These are phyloP conservation scores for Vitellaria paradoxa DNA, from an alignment of 179 eudicot species.

Conservation along the genomic window DNA sequence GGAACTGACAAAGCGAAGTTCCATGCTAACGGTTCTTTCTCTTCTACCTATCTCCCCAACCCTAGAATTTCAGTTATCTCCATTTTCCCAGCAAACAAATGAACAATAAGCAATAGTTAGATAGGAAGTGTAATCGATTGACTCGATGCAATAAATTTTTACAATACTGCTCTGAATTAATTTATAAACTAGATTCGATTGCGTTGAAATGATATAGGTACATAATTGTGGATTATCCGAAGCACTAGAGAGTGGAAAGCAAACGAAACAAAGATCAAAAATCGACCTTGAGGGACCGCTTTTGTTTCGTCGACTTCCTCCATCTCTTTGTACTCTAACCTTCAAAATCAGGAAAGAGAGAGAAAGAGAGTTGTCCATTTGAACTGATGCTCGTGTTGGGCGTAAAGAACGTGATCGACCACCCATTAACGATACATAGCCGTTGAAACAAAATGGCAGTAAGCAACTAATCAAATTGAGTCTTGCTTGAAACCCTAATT, in stretches of 20 bases:
- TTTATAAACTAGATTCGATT: neutral
- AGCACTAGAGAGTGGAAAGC: slow-evolving; percentile 5
- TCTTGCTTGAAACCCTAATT: neutral
- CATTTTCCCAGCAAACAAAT: slow-evolving; percentile 4
- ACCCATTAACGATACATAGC: too few species aligned
- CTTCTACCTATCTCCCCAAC: neutral
- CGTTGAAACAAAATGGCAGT: neutral
- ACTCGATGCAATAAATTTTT: neutral
- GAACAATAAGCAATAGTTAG: neutral
- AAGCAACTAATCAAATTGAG: neutral
- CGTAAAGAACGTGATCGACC: too few species aligned
- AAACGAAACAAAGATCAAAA: neutral
- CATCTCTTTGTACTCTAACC: slow-evolving; percentile 15
- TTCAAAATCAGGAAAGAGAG: neutral
- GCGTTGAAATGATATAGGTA: neutral
- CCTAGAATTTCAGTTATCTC: neutral
- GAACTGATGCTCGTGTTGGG: neutral
- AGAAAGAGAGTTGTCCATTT: neutral
- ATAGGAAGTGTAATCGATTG: neutral
- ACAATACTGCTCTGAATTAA: neutral
- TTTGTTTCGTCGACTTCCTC: slow-evolving; percentile 61
- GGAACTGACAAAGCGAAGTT: neutral
- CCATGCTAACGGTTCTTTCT: neutral
- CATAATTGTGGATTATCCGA: slow-evolving; percentile 1
- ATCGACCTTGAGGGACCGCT: slow-evolving; percentile 41